Evolutionary conservation across 805 yeast species (phyloP).

Genomic region (Saccharomyces jurei): DNA sequence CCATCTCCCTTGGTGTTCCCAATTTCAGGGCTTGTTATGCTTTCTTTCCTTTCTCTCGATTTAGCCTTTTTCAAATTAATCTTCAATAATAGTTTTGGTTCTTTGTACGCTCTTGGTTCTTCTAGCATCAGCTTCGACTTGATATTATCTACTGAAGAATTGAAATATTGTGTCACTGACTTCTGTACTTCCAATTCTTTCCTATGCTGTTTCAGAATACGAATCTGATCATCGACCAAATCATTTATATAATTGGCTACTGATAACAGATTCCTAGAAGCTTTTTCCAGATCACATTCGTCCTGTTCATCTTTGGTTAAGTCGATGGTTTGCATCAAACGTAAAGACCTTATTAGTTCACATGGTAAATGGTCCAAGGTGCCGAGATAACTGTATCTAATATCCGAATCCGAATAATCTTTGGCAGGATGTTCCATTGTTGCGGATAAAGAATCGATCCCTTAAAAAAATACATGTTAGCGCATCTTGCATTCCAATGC

Average conservation of each 20-base stretch:
- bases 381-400: constrained; percentile 33
- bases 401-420: constrained; percentile 18
- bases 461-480: background rate
- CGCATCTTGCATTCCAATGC: background rate
- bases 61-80: constrained; percentile 3
- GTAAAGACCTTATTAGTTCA: constrained; percentile 35
- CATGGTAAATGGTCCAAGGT: constrained; percentile 38
- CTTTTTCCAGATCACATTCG: background rate
- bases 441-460: background rate
- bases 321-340: constrained; percentile 35
- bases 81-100: constrained; percentile 1
- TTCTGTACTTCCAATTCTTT: constrained; percentile 7
- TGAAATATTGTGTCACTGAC: background rate
- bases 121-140: background rate
- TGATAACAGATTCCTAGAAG: constrained; percentile 2
- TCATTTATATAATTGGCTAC: constrained; percentile 11
- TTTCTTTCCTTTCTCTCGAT: constrained; percentile 4
- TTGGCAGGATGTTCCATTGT: background rate
- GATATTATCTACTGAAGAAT: background rate
- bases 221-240: constrained; percentile 8
- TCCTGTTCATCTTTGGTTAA: background rate
- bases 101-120: background rate
- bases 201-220: constrained; percentile 5
- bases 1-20: constrained; percentile 2
- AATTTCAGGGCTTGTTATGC: constrained; percentile 2